These are phyloP conservation scores for Barnettozyma sp. DNA, from an alignment of 805 yeast genomes.

Conservation along the genomic window DNA sequence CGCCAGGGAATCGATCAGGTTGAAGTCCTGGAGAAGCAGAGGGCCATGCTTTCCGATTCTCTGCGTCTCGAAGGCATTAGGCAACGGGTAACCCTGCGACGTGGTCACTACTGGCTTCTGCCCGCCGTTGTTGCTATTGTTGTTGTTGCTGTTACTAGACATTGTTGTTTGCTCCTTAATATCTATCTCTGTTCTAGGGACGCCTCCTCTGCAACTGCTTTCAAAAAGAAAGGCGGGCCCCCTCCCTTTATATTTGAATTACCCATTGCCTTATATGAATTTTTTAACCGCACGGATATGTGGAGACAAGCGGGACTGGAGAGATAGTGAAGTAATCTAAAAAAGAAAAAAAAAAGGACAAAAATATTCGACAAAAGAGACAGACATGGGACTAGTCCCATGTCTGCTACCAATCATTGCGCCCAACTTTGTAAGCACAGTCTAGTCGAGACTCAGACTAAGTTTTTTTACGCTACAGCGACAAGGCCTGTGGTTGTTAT, in stretches of 20 bases:
- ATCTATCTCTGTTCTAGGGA: no score
- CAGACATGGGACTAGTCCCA: no score
- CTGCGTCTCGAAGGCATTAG: constrained; percentile 71
- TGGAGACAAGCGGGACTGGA: constrained; percentile 10
- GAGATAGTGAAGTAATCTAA: no score
- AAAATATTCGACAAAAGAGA: no score
- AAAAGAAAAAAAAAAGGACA: no score
- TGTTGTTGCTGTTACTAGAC: constrained; percentile 12
- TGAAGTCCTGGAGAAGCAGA: constrained; percentile 71
- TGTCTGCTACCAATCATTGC: constrained; percentile 14
- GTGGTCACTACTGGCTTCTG: constrained; percentile 53
- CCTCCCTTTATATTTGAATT: no score
- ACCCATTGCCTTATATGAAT: no score
- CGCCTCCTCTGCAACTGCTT: no score
- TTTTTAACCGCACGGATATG: no score
- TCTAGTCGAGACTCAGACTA: constrained; percentile 2
- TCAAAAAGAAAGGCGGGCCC: no score
- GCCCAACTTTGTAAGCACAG: constrained; percentile 14
- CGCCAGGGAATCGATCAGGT: constrained; percentile 71
- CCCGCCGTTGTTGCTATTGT: constrained; percentile 1
- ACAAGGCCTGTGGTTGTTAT: no score
- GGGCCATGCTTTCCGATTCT: constrained; percentile 76
- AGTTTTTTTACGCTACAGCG: no score
- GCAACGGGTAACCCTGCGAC: constrained; percentile 70
- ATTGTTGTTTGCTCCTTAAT: constrained; percentile 4